These are phyloP conservation scores for Pisolithus marmoratus DNA, from an alignment of 768 basidiomycete species.

Conservation along the genomic window DNA sequence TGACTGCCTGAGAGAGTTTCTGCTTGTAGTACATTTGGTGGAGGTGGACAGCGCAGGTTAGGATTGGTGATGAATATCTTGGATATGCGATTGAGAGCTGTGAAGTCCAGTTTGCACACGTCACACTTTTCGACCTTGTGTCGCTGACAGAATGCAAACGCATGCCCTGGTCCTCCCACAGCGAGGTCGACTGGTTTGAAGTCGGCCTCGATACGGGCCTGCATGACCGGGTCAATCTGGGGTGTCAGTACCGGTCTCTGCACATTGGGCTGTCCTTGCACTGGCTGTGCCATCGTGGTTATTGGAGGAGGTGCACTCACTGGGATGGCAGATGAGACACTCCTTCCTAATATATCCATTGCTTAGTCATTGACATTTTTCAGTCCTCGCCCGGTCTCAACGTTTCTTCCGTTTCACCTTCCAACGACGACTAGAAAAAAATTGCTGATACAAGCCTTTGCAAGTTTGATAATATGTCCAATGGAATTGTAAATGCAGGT, in stretches of 20 bases:
- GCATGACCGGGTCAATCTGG: slow-evolving; percentile 63
- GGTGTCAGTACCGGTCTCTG: slow-evolving; percentile 33
- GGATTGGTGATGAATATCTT: slow-evolving; percentile 65
- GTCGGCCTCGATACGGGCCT: slow-evolving; percentile 72
- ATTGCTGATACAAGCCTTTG: too few relatives aligned
- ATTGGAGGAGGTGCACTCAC: too few relatives aligned
- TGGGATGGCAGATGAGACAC: too few relatives aligned
- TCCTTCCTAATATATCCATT: too few relatives aligned
- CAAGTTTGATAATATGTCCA: slow-evolving; percentile 58
- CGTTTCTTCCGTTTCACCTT: too few relatives aligned
- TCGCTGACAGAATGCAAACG: slow-evolving; percentile 52
- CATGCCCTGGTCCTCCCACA: slow-evolving; percentile 47
- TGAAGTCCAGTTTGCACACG: slow-evolving; percentile 69
- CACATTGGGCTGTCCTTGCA: slow-evolving; percentile 18
- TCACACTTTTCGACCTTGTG: slow-evolving; percentile 75
- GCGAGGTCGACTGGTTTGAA: slow-evolving; percentile 54
- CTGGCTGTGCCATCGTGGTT: slow-evolving; percentile 54
- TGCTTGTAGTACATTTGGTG: slow-evolving; percentile 70
- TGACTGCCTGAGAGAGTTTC: slow-evolving; percentile 70
- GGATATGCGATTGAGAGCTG: slow-evolving; percentile 69
- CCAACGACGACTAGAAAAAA: too few relatives aligned
- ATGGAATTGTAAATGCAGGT: slow-evolving; percentile 82
- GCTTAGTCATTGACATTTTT: too few relatives aligned
- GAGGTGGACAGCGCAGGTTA: slow-evolving; percentile 71
- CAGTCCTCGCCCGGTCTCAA: too few relatives aligned